A percentile compares a stretch with the other conserved stretches of the same genome.
phyloP scores from a whole-genome alignment of 768 basidiomycete species.

The Porphyrellus cyaneotinctus region DNA sequence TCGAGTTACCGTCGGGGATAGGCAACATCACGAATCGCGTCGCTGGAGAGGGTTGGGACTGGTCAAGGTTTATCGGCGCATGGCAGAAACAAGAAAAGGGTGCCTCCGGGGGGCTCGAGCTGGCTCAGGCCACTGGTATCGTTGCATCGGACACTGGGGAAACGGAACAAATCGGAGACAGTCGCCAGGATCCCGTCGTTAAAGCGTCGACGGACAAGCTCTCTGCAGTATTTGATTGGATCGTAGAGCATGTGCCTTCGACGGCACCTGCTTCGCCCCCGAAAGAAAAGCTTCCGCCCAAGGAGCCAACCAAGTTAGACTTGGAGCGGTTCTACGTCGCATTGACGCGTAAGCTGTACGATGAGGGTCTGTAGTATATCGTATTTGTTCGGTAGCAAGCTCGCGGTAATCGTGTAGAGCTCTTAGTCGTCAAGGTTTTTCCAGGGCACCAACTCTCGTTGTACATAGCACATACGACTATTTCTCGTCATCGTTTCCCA shows the following conservation, averaged over 20 bases:
- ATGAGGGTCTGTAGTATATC: constrained; percentile 69
- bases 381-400: background rate
- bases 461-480: too few species aligned
- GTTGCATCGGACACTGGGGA: constrained; percentile 8
- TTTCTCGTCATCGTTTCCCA: too few species aligned
- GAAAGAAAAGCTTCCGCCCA: constrained; percentile 16
- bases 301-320: constrained; percentile 58
- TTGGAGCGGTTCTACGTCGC: constrained; percentile 90
- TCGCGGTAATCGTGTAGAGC: background rate
- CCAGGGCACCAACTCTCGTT: too few species aligned
- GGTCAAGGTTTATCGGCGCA: constrained; percentile 56
- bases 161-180: constrained; percentile 26
- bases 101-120: constrained; percentile 32
- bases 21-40: constrained; percentile 32
- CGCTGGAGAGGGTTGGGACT: constrained; percentile 54
- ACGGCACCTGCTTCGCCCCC: constrained; percentile 19
- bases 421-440: background rate
- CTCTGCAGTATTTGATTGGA: constrained; percentile 75
- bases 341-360: constrained; percentile 82
- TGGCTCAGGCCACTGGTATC: constrained; percentile 20
- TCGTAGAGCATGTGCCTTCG: constrained; percentile 64
- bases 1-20: constrained; percentile 54
- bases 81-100: constrained; percentile 56
- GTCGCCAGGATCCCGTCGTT: constrained; percentile 50
- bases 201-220: constrained; percentile 68